These are phyloP conservation scores for Schizosaccharomyces japonicus DNA, from an alignment of 805 yeast species.

Conservation along the genomic window DNA sequence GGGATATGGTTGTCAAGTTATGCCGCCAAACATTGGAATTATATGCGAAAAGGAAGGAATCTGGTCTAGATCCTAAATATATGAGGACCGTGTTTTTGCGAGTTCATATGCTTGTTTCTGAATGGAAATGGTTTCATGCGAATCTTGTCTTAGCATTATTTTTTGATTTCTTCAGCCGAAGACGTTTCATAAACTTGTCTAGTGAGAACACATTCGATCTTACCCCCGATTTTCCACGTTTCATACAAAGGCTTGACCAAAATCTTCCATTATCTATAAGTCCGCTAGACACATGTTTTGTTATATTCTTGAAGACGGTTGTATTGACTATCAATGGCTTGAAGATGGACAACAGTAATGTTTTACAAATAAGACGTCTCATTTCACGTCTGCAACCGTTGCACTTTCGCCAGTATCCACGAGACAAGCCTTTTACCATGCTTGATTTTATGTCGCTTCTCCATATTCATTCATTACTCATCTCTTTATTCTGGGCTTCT, in stretches of 20 bases:
- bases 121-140: neutral
- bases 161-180: neutral
- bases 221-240: constrained; percentile 11
- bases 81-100: neutral
- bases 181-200: neutral
- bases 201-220: neutral
- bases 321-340: constrained; percentile 8
- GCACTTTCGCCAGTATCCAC: constrained; percentile 11
- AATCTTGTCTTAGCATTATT: neutral
- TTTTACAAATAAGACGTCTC: constrained; percentile 2
- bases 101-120: neutral
- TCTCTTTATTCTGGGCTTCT: constrained; percentile 13
- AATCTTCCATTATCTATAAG: constrained; percentile 8
- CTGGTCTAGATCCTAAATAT: neutral
- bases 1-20: neutral
- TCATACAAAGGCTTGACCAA: constrained; percentile 7
- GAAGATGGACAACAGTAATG: neutral
- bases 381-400: constrained; percentile 13
- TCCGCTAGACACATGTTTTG: constrained; percentile 12
- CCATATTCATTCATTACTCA: constrained; percentile 16
- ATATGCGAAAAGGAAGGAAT: neutral
- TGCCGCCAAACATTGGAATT: neutral
- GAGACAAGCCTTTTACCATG: constrained; percentile 9
- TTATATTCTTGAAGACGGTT: constrained; percentile 11
- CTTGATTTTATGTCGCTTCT: constrained; percentile 12